Base-by-base conservation (phyloP, 2,329 filamentous ascomycete species). In the Fusarium subglutinans region DNA sequence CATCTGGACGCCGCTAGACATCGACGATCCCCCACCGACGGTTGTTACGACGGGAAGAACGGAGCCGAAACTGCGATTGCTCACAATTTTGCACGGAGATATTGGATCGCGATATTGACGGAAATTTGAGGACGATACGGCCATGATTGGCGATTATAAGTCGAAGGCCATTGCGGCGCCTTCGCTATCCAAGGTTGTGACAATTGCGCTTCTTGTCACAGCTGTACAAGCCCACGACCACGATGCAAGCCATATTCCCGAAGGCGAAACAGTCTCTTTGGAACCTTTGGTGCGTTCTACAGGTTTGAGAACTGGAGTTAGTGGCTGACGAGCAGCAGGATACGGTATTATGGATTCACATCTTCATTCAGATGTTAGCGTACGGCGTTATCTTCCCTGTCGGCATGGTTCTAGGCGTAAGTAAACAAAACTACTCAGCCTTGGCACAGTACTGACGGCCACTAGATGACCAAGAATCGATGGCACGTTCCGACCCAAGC, bases 401-500 rank as follows among this genome's bases (percentile, higher is more conserved):
- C 22, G 96, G 96, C 77, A 98, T 99, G 96, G 95, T 98, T 47
- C 86, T 98, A 24, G 96, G 96, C 67, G 94, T 96, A 90, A 78
- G 92, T 85, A 54, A 35, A 33, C 56, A 59, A 59, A 51, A 1
- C 24, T 50, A 24, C 33, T 37, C 40, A 47, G 26, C 24, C 22
- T 35, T 37, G 43, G 38, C 53, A 44, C 15, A 35, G 15, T 24
- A 44, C 62, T 76, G 53, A 70, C 35, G 8, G 18, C 17, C 43
- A 28, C 13, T 26, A 97, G 92, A 95, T 99, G 67, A 90, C 93
- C 74, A 94, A 94, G 71, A 97, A 92, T 69, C 91, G 94, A 83
- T 98, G 94, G 94, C 96, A 99, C 84, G 96, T 98, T 58, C 96
- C 96, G 12, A 86, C 94, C 8, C 96, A 99, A 82, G 88, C 92